Evolutionary conservation across 495 filamentous ascomycete genomes (phyloP).

Genomic region (Glutinoglossum americanum): DNA sequence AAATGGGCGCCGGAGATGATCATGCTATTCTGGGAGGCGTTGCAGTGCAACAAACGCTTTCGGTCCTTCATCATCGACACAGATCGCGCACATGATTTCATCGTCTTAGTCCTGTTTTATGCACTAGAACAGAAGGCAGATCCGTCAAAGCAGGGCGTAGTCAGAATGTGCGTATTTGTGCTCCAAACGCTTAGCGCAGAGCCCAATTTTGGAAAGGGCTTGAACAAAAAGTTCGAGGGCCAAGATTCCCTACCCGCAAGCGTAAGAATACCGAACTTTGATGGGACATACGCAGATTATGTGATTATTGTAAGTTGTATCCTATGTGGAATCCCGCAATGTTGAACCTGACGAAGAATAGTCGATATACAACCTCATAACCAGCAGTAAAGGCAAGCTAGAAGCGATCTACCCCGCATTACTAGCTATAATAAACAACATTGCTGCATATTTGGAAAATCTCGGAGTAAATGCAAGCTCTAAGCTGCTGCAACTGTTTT

Average conservation of each 20-base stretch:
- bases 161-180: constrained; percentile 92
- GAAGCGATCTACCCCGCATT: constrained; percentile 85
- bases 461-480: constrained; percentile 52
- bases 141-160: constrained; percentile 71
- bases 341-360: constrained; percentile 15
- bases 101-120: constrained; percentile 80
- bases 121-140: constrained; percentile 73
- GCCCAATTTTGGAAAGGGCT: constrained; percentile 67
- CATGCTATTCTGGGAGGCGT: constrained; percentile 91
- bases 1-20: constrained; percentile 93
- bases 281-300: constrained; percentile 83
- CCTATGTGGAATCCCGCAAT: neutral
- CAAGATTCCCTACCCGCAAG: constrained; percentile 70
- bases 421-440: constrained; percentile 81
- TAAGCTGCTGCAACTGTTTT: constrained; percentile 74
- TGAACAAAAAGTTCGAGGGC: constrained; percentile 74
- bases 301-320: constrained; percentile 54
- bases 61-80: constrained; percentile 94
- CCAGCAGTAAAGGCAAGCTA: constrained; percentile 74
- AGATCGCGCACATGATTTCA: constrained; percentile 77
- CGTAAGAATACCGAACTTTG: constrained; percentile 65
- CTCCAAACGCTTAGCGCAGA: constrained; percentile 90
- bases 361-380: constrained; percentile 87
- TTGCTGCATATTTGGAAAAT: constrained; percentile 61
- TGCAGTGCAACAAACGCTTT: constrained; percentile 97